A percentile compares a stretch with the other conserved stretches of the same genome.
Evolutionary conservation across 2,329 filamentous ascomycete species (phyloP).

Genomic region (Scytalidium sp.): DNA sequence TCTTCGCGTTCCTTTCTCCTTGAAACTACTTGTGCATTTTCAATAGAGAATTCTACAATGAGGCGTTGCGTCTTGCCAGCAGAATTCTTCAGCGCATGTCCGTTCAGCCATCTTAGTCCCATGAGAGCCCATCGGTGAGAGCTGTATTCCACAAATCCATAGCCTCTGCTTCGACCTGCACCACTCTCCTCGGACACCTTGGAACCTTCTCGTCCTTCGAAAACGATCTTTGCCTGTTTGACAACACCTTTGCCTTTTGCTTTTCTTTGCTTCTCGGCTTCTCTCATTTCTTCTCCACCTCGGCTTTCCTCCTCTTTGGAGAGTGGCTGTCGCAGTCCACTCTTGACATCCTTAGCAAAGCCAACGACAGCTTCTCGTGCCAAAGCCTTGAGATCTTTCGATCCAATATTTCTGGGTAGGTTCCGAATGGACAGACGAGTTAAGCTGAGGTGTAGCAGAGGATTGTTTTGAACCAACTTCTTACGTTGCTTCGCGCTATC

Average conservation of each 20-base stretch:
- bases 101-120: constrained; percentile 92
- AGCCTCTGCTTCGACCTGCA: constrained; percentile 82
- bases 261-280: constrained; percentile 77
- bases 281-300: constrained; percentile 75
- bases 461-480: constrained; percentile 87
- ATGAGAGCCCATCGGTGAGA: constrained; percentile 93
- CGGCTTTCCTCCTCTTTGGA: constrained; percentile 87
- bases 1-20: constrained; percentile 65
- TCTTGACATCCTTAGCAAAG: constrained; percentile 87
- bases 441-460: constrained; percentile 81
- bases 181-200: constrained; percentile 77
- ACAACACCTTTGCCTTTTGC: constrained; percentile 83
- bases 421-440: constrained; percentile 91
- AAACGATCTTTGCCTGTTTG: constrained; percentile 90
- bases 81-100: constrained; percentile 57
- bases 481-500: constrained; percentile 84
- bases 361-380: constrained; percentile 91
- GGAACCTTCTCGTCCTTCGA: constrained; percentile 79
- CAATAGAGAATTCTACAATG: constrained; percentile 96
- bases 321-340: constrained; percentile 69
- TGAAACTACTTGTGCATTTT: constrained; percentile 94
- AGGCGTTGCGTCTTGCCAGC: constrained; percentile 81
- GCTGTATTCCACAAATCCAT: constrained; percentile 96
- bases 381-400: constrained; percentile 87
- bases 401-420: constrained; percentile 76